These are phyloP conservation scores for Sesbania bispinosa DNA, from an alignment of 306 rosid genomes.

Conservation along the genomic window DNA sequence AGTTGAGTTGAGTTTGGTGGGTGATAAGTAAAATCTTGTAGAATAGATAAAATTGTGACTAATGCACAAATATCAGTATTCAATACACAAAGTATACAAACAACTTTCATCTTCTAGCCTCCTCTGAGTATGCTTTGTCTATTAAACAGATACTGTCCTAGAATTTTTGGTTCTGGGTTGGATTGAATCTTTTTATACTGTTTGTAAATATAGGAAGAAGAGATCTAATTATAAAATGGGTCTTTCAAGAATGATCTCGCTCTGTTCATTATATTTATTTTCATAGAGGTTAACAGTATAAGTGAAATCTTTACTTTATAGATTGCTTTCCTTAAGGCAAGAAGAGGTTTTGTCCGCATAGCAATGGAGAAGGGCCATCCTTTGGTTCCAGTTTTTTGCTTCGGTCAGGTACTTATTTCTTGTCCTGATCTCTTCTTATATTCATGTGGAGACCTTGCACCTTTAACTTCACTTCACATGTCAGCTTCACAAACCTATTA, in stretches of 20 bases:
- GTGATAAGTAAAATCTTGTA: neutral
- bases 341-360: constrained; percentile 87
- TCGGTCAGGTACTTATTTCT: constrained; percentile 70
- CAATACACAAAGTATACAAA: neutral
- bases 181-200: neutral
- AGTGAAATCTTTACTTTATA: constrained; percentile 31
- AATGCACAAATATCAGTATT: neutral
- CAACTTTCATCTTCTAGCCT: neutral
- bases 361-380: constrained; percentile 83
- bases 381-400: constrained; percentile 89
- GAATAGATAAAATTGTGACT: constrained; percentile 6
- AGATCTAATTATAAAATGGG: constrained; percentile 15
- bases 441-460: constrained; percentile 5
- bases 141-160: neutral
- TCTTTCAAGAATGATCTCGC: constrained; percentile 7
- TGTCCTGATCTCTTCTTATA: neutral
- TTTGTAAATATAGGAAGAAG: constrained; percentile 10
- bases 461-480: constrained; percentile 4
- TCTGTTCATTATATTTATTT: constrained; percentile 9
- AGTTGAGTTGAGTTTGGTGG: neutral
- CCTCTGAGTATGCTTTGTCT: neutral
- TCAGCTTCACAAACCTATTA: neutral
- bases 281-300: neutral
- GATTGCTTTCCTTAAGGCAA: constrained; percentile 67
- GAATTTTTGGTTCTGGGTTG: neutral